A percentile compares a stretch with the other conserved stretches of the same genome.
These are phyloP conservation scores for Scutellaria barbata DNA, from an alignment of 257 asterid genomes.

Conservation along the genomic window DNA sequence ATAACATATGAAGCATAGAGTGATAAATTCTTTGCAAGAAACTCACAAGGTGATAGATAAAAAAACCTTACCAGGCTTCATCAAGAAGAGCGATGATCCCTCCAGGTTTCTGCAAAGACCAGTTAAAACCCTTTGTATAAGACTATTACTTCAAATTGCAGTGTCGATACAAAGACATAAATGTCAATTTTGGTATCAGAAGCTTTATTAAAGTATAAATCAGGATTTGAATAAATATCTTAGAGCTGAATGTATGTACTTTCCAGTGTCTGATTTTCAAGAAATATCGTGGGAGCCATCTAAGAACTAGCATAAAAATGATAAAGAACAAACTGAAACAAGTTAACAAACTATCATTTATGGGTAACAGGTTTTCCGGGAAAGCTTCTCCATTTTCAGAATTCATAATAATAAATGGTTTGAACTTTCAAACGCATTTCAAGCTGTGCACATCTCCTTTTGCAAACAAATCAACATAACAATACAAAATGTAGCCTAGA, in stretches of 20 bases:
- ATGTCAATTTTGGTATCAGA: slow-evolving; percentile 5
- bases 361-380: not conserved
- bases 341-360: slow-evolving; percentile 17
- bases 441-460: slow-evolving; percentile 15
- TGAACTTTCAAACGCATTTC: not conserved
- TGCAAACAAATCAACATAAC: slow-evolving; percentile 10
- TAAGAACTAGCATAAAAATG: not conserved
- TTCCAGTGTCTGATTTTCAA: slow-evolving; percentile 27
- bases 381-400: not conserved
- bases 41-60: slow-evolving; percentile 14
- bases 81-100: slow-evolving; percentile 97
- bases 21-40: slow-evolving; percentile 26
- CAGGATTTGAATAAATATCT: not conserved
- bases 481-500: slow-evolving; percentile 18
- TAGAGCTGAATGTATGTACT: slow-evolving; percentile 22
- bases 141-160: slow-evolving; percentile 36
- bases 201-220: slow-evolving; percentile 15
- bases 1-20: not conserved
- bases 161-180: slow-evolving; percentile 5
- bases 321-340: slow-evolving; percentile 1
- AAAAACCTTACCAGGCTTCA: slow-evolving; percentile 85
- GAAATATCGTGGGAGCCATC: not conserved
- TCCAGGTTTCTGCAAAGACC: slow-evolving; percentile 89
- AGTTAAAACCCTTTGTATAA: slow-evolving; percentile 21
- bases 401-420: slow-evolving; percentile 9